These are phyloP conservation scores for Pulveroboletus sp. DNA, from an alignment of 768 basidiomycete species.

Conservation along the genomic window DNA sequence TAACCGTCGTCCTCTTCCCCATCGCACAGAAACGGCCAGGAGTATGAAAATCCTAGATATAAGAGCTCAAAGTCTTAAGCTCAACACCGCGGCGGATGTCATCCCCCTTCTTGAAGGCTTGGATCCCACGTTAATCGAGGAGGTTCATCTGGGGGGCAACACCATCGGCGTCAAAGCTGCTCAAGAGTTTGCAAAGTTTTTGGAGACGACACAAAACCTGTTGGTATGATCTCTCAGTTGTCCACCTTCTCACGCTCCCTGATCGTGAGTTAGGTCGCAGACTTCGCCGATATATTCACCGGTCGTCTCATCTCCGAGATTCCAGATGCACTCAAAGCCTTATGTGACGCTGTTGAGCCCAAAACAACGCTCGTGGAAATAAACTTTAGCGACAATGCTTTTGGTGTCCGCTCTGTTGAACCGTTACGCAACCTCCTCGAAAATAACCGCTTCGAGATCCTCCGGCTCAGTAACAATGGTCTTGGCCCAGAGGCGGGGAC, in stretches of 20 bases:
- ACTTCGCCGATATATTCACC: constrained; percentile 97
- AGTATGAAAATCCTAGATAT: constrained; percentile 24
- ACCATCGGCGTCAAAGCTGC: constrained; percentile 92
- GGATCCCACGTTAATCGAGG: constrained; percentile 66
- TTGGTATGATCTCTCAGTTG: constrained; percentile 44
- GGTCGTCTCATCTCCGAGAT: constrained; percentile 95
- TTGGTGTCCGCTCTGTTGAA: constrained; percentile 91
- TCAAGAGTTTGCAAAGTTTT: constrained; percentile 72
- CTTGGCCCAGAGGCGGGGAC: constrained; percentile 86
- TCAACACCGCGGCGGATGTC: constrained; percentile 71
- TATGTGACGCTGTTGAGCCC: constrained; percentile 82
- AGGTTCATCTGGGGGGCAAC: constrained; percentile 92
- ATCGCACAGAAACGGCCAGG: constrained; percentile 14
- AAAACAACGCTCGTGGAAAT: constrained; percentile 81
- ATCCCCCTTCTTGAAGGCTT: constrained; percentile 64
- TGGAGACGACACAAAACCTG: constrained; percentile 60
- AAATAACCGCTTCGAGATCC: constrained; percentile 70
- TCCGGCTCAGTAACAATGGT: constrained; percentile 95
- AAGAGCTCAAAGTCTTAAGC: constrained; percentile 51
- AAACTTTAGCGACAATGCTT: constrained; percentile 93
- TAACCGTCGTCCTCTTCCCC: not conserved
- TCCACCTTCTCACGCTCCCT: not conserved
- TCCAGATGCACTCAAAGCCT: constrained; percentile 78
- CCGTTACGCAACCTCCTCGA: constrained; percentile 89
- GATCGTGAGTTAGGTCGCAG: constrained; percentile 63